Evolutionary conservation across 192 early-diverging fungal genomes (phyloP), one percentile per base, ranked within the genome.

Genomic region (Backusella macrospora): DNA sequence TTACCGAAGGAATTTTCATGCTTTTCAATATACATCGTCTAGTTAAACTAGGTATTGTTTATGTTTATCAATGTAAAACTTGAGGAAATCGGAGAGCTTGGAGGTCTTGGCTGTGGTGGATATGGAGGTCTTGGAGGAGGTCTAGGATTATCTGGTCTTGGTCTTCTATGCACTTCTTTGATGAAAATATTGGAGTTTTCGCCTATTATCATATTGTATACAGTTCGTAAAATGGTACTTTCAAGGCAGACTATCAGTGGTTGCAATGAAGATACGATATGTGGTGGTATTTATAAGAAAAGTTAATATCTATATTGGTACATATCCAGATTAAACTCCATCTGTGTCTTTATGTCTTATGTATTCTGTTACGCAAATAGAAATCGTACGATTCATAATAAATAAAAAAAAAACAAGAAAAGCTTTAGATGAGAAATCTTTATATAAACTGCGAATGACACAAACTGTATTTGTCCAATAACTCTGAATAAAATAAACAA

Each of bases 321-420:
- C 52, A 59, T 59, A 59, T 59, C 52, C 52, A 59, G 26, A 59
- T 59, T 59, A 59, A 59, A 59, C 26, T 59, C 52, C 52, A 59
- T 59, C 21, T 55, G 23, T 55, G 10, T 55, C 52, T 55, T 23
- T 23, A 55, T 55, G 52, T 55, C 52, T 55, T 55, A 55, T 55
- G 18, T 55, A 55, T 55, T 23, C 23, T 55, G 52, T 55, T 55
- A 55, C 52, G 52, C 52, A 55, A 55, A 55, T 26, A 55, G 52
- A 55, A 55, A 55, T 55, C 52, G 52, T 55, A 55, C 23, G 52
- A 55, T 55, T 55, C 52, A 26, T 55, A 12, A 23, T 55, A 10
- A 12, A 23, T 55, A 10, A 18, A 55, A 59, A 59, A 59, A 59
- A n/a, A 55, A 59, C 21, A 59, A 59, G 10, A 26, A 55, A 55